These are phyloP conservation scores for Cystofilobasidium bisporidii DNA, from an alignment of 768 basidiomycete species.

Conservation along the genomic window DNA sequence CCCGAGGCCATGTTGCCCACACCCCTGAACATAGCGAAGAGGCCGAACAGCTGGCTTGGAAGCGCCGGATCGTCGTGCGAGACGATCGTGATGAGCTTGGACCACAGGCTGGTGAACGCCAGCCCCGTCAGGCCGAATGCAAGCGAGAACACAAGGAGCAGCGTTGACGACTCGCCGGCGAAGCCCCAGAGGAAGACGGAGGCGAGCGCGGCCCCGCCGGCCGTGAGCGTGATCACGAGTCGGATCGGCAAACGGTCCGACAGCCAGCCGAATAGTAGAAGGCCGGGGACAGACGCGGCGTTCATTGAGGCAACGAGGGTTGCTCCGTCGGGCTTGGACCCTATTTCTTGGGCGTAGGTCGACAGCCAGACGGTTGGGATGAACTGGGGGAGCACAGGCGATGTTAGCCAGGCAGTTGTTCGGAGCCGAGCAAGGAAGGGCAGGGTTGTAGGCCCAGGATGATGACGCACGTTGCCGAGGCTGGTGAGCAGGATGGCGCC, in stretches of 20 bases:
- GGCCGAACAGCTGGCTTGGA: conserved; percentile 32
- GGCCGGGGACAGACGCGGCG: conserved; percentile 36
- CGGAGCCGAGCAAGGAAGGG: no score
- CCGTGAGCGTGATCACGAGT: conserved; percentile 32
- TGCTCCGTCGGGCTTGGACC: conserved; percentile 33
- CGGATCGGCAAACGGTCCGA: conserved; percentile 33
- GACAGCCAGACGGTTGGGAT: conserved; percentile 36
- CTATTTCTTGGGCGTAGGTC: conserved; percentile 32
- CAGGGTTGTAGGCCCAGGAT: no score
- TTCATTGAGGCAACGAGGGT: conserved; percentile 36
- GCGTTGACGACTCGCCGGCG: conserved; percentile 28
- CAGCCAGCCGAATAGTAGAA: conserved; percentile 32
- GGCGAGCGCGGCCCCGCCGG: conserved; percentile 31
- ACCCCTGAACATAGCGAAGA: conserved; percentile 34
- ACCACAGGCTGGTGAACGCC: conserved; percentile 34
- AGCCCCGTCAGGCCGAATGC: conserved; percentile 33
- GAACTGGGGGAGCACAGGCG: conserved; percentile 29
- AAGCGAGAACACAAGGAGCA: conserved; percentile 33
- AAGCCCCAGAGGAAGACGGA: conserved; percentile 39
- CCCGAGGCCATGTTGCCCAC: conserved; percentile 36
- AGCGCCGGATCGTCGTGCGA: conserved; percentile 34
- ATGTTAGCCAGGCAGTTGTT: background rate
- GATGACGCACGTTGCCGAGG: conserved; percentile 35
- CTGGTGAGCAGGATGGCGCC: conserved; percentile 32
- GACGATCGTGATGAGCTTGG: conserved; percentile 33